Base-by-base conservation (phyloP, 495 filamentous ascomycete species). In the Trichocladium antarcticum region DNA sequence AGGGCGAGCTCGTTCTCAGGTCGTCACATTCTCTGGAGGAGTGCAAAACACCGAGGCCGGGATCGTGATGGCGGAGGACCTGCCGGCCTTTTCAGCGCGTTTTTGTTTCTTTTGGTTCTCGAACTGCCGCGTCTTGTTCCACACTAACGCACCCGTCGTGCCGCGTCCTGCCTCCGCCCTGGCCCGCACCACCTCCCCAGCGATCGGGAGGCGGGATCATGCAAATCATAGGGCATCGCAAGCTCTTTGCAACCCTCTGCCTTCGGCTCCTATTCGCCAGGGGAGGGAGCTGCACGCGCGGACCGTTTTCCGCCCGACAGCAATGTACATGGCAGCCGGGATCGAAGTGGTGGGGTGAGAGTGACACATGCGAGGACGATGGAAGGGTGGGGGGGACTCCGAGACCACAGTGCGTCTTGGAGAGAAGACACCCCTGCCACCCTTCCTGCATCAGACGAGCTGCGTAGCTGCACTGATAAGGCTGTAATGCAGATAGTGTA, bases 231-330 rank as follows among this genome's bases (percentile, higher is more conserved):
- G 53, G 47, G 55, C 54, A 61, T 49, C 49, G 49, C 53, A 39
- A 49, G 42, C 54, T 37, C 54, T 49, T 49, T 39, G 42, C 50
- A 54, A 42, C 37, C 50, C 19, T 19, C 51, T 46, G 37, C 45
- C 54, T 48, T 27, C 53, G 29, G 32, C 43, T 65, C 62, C 53
- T 48, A 65, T 65, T 65, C 60, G 62, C 51, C 55, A 47, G 49
- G 39, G 15, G 42, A 35, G 27, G 50, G 43, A 50, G 43, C 62
- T 67, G 64, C 64, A 67, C 57, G 62, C 47, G 64, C 64, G 64
- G 64, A 67, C 64, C 64, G 64, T 67, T 67, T 63, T 67, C 64
- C 64, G 64, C 64, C 64, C 56, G 61, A 67, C 62, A 66, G 27
- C 27, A 29, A 10, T 32, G 31, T 56, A 65, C 62, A 67, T 63